Evolutionary conservation across 768 basidiomycete genomes (phyloP).

Genomic region (Pseudohyphozyma bogoriensis): DNA sequence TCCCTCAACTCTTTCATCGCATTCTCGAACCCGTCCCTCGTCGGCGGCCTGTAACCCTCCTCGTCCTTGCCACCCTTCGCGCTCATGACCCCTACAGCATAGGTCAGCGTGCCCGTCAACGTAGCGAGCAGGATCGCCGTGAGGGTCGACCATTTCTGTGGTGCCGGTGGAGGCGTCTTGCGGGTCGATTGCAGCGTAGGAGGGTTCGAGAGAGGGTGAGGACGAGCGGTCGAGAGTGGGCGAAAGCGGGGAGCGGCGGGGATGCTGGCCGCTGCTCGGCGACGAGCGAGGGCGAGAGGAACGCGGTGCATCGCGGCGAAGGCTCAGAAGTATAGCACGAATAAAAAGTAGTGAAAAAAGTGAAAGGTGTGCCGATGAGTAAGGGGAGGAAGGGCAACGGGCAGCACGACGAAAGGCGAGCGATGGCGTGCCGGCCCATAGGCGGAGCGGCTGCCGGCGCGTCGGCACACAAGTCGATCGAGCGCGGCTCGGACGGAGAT

Average conservation of each 20-base stretch:
- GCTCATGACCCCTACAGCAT: constrained; percentile 2
- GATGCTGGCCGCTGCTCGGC: no score
- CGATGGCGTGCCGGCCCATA: no score
- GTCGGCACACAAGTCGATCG: no score
- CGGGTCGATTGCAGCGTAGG: constrained; percentile 10
- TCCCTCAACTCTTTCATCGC: constrained; percentile 22
- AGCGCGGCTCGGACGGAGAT: no score
- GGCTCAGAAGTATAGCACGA: no score
- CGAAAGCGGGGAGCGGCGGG: background rate
- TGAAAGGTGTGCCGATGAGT: no score
- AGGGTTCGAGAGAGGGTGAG: constrained; percentile 17
- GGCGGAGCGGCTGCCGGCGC: no score
- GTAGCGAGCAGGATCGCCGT: constrained; percentile 23
- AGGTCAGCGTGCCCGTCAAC: constrained; percentile 16
- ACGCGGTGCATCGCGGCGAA: no score
- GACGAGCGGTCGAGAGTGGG: constrained; percentile 9
- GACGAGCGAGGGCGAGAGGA: no score
- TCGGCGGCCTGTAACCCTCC: constrained; percentile 12
- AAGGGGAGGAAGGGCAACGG: no score
- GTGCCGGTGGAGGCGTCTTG: background rate
- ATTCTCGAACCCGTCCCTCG: constrained; percentile 16
- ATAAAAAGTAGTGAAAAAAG: no score
- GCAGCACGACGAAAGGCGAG: no score
- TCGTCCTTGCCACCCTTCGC: background rate
- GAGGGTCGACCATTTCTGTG: background rate